These are phyloP conservation scores for Zea mays DNA, from an alignment of 176 grass and related monocot species.

Conservation along the genomic window Zm-B73-REFERENCE-NAM-5.0 NC_050097.1:160413001-160413500, in stretches of 20 bases:
- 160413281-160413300: conserved; percentile 70
- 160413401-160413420: conserved; percentile 3
- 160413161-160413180: conserved; percentile 82
- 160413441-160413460: conserved; percentile 95
- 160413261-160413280: background rate
- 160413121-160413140: conserved; percentile 87
- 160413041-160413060: conserved; percentile 6
- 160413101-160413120: conserved; percentile 75
- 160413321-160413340: conserved; percentile 79
- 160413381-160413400: conserved; percentile 3
- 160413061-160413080: conserved; percentile 36
- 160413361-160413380: background rate
- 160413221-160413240: conserved; percentile 24
- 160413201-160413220: conserved; percentile 87
- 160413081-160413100: conserved; percentile 52
- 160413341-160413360: conserved; percentile 75
- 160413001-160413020: conserved; percentile 21
- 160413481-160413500: conserved; percentile 76
- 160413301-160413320: conserved; percentile 69
- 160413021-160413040: conserved; percentile 11
- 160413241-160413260: conserved; percentile 4
- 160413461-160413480: conserved; percentile 88
- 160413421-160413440: conserved; percentile 50
- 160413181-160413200: conserved; percentile 75
- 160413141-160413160: conserved; percentile 70